Conservation (phyloP, 139 green algal genomes). For the Parachlorella kessleri region DNA sequence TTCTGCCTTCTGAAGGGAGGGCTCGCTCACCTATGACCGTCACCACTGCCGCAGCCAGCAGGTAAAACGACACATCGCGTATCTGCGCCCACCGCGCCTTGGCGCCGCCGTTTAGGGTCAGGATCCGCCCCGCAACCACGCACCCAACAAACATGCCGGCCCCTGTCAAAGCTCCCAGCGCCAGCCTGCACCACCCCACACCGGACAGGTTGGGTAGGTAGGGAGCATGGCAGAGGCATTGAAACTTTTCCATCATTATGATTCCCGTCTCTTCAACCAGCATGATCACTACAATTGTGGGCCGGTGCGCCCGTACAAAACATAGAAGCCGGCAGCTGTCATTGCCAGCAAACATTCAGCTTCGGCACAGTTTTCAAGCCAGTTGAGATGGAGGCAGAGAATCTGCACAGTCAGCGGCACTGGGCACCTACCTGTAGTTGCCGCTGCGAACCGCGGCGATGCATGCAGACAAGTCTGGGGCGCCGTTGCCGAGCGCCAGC, state of each 20-base stretch:
- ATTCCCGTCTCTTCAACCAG: too few relatives aligned
- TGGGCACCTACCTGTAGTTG: neutral
- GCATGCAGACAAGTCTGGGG: slow-evolving; percentile 84
- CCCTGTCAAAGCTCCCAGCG: slow-evolving; percentile 57
- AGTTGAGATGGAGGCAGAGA: too few relatives aligned
- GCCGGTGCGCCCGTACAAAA: too few relatives aligned
- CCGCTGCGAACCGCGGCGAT: slow-evolving; percentile 72
- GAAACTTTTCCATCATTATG: too few relatives aligned
- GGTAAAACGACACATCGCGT: slow-evolving; percentile 72
- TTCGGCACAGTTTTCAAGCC: too few relatives aligned
- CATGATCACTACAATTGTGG: too few relatives aligned
- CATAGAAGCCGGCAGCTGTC: too few relatives aligned
- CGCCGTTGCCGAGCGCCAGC: slow-evolving; percentile 89
- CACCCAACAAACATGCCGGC: slow-evolving; percentile 85
- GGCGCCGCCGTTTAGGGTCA: slow-evolving; percentile 57
- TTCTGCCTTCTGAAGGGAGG: too few relatives aligned
- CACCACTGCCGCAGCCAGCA: slow-evolving; percentile 40
- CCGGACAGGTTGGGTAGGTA: neutral
- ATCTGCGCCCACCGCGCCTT: slow-evolving; percentile 73
- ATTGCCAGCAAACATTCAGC: too few relatives aligned
- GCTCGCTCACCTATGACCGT: slow-evolving; percentile 26
- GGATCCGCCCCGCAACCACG: slow-evolving; percentile 60
- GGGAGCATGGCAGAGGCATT: too few relatives aligned
- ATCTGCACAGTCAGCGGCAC: too few relatives aligned
- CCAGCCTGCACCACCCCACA: slow-evolving; percentile 22